Percentiles rank a stretch among this genome's conserved stretches.
Conservation (phyloP, 176 grass and related monocot genomes). For the Thalia dealbata region DNA sequence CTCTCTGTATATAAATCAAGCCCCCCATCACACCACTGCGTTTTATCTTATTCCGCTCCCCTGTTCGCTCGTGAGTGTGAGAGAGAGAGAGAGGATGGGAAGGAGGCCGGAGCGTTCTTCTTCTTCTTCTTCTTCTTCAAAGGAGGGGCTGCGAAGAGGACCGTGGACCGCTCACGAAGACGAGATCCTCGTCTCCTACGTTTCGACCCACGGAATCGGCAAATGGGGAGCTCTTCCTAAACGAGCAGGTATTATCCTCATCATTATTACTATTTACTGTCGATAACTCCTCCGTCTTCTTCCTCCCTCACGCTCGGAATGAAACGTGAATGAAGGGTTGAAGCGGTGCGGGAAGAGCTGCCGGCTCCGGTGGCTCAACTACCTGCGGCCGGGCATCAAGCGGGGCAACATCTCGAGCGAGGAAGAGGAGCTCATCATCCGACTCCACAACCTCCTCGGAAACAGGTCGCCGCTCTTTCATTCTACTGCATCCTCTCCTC, state of each 20-base stretch:
- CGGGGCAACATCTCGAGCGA: slow-evolving; percentile 15
- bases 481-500: background rate
- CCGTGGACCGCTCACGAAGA: slow-evolving; percentile 4
- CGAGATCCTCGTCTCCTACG: slow-evolving; percentile 2
- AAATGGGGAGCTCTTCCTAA: slow-evolving; percentile 4
- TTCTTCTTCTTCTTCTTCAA: background rate
- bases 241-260: slow-evolving; percentile 3
- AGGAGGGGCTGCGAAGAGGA: slow-evolving; percentile 6
- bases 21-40: too few relatives aligned
- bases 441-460: slow-evolving; percentile 15
- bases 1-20: too few relatives aligned
- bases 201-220: background rate
- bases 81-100: background rate
- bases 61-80: background rate
- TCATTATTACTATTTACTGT: too few relatives aligned
- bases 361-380: slow-evolving; percentile 18
- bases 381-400: slow-evolving; percentile 18
- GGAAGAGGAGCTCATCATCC: slow-evolving; percentile 13
- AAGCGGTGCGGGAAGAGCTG: slow-evolving; percentile 15
- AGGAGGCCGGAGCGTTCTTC: background rate
- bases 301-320: too few relatives aligned
- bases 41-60: too few relatives aligned
- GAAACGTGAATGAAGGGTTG: background rate
- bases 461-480: background rate
- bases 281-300: too few relatives aligned